Evolutionary conservation across 208 protist genomes (phyloP).

Genomic region (Borovskyia barvae): DNA sequence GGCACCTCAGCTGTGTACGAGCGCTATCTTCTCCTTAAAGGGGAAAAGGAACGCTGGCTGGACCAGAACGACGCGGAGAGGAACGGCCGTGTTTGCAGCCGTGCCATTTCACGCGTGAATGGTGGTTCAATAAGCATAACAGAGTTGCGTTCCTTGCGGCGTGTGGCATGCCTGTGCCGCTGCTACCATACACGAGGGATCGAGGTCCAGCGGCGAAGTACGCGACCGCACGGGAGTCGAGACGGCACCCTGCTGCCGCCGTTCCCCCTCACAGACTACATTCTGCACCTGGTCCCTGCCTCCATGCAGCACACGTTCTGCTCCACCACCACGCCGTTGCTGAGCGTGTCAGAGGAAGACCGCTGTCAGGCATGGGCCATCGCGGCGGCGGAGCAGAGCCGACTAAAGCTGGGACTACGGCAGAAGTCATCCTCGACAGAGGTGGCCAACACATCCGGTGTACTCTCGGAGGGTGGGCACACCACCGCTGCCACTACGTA

Average conservation of each 20-base stretch:
- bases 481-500: too few species aligned
- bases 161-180: constrained; percentile 24
- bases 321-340: constrained; percentile 33
- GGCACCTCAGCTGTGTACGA: constrained; percentile 48
- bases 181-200: constrained; percentile 15
- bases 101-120: neutral
- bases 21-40: constrained; percentile 28
- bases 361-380: constrained; percentile 25
- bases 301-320: constrained; percentile 46
- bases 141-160: constrained; percentile 16
- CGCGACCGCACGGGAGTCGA: neutral
- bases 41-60: neutral
- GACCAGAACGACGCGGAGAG: neutral
- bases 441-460: constrained; percentile 29
- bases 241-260: constrained; percentile 9
- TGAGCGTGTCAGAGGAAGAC: constrained; percentile 29
- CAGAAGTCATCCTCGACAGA: constrained; percentile 19
- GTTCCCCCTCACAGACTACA: constrained; percentile 14
- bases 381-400: constrained; percentile 6
- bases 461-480: constrained; percentile 23
- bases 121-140: constrained; percentile 12
- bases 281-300: constrained; percentile 25
- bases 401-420: neutral
- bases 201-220: constrained; percentile 8
- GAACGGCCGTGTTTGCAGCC: neutral